Evolutionary conservation across 169 alveolate species (phyloP).

Genomic region (Sarcocystis neurona): DNA sequence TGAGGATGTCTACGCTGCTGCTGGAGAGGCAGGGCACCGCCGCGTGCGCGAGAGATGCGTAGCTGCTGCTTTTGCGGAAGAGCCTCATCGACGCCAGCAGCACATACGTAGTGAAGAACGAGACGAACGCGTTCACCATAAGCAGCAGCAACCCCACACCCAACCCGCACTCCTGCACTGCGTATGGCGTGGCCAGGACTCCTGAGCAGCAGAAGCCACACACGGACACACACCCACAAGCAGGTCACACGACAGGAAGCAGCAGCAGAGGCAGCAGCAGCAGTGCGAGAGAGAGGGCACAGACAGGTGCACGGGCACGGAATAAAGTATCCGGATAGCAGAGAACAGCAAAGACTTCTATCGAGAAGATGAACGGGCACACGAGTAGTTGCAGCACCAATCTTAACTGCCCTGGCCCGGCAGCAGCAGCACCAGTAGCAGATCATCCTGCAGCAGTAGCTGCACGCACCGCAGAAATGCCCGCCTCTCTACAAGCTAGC

Average conservation of each 20-base stretch:
- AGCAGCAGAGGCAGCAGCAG: neutral
- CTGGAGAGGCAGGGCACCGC: neutral
- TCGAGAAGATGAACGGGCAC: too few species aligned
- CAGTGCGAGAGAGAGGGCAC: too few species aligned
- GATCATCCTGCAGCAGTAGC: too few species aligned
- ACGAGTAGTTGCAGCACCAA: too few species aligned
- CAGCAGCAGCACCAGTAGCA: too few species aligned
- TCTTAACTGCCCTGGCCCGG: too few species aligned
- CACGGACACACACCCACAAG: neutral
- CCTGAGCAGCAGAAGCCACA: neutral
- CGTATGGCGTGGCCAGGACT: constrained; percentile 32
- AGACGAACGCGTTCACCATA: constrained; percentile 2
- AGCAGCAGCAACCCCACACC: neutral
- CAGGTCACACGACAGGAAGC: neutral
- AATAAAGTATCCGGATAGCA: too few species aligned
- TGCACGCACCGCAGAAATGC: too few species aligned
- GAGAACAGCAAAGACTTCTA: too few species aligned
- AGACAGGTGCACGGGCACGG: too few species aligned
- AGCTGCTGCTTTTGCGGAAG: constrained; percentile 7
- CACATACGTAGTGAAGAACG: constrained; percentile 22
- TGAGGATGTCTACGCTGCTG: neutral
- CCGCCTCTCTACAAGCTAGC: too few species aligned
- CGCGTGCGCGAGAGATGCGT: constrained; percentile 1
- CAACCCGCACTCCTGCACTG: constrained; percentile 25
- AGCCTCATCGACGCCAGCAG: constrained; percentile 9